These are phyloP conservation scores for Uronychia binucleata DNA, from an alignment of 73 alveolate species.

Conservation along the genomic window DNA sequence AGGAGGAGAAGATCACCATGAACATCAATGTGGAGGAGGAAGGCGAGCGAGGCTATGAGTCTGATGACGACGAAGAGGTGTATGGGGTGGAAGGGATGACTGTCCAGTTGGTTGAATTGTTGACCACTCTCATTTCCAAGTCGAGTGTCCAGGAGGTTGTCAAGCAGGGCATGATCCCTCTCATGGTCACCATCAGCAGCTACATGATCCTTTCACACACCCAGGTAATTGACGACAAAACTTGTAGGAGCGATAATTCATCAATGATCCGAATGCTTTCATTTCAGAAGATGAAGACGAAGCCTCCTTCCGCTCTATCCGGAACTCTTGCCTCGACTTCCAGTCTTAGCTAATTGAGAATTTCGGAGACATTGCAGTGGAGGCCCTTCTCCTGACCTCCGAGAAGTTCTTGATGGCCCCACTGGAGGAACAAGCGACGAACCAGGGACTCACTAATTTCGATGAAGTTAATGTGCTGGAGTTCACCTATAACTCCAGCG, in stretches of 20 bases:
- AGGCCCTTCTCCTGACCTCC: conserved; percentile 42
- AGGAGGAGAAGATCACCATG: conserved; percentile 18
- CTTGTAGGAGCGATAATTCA: too few relatives aligned
- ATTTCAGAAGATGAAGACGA: conserved; percentile 63
- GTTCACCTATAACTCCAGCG: conserved; percentile 20
- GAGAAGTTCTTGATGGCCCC: conserved; percentile 32
- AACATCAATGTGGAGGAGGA: not conserved
- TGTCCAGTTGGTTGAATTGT: conserved; percentile 52
- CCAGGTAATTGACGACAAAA: conserved; percentile 42
- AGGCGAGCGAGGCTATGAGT: conserved; percentile 42
- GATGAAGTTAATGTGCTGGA: conserved; percentile 53
- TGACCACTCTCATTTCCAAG: conserved; percentile 58
- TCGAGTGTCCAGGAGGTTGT: conserved; percentile 41
- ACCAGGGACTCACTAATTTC: conserved; percentile 10
- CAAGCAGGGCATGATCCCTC: conserved; percentile 43
- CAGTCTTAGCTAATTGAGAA: conserved; percentile 61
- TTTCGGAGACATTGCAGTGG: conserved; percentile 61
- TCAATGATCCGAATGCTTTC: conserved; percentile 54
- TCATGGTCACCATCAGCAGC: conserved; percentile 50
- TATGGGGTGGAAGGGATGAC: conserved; percentile 72
- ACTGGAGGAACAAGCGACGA: conserved; percentile 14
- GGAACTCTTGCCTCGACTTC: conserved; percentile 50
- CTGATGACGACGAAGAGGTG: conserved; percentile 53
- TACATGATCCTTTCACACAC: conserved; percentile 50
- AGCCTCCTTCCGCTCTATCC: conserved; percentile 27